phyloP scores from a whole-genome alignment of 129 eudicot genomes.

The Centaurea solstitialis region DNA sequence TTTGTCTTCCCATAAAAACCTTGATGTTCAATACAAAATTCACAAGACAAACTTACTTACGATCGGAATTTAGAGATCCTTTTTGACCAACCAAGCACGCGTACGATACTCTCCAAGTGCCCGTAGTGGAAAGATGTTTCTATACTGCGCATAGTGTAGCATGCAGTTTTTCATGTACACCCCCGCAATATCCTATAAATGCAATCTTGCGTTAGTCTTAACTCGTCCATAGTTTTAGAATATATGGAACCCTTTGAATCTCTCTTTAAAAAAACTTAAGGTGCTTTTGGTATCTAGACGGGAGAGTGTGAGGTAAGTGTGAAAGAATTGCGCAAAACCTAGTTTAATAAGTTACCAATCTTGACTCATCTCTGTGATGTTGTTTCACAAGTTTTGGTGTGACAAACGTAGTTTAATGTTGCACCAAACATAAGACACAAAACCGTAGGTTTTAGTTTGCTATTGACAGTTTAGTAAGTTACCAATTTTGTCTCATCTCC shows the following conservation, averaged over 20 bases:
- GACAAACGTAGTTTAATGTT: background rate
- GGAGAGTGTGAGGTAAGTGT: background rate
- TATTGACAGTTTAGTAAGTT: background rate
- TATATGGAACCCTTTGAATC: background rate
- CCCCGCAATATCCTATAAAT: slow-evolving; percentile 1
- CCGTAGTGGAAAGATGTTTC: slow-evolving; percentile 15
- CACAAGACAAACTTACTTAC: background rate
- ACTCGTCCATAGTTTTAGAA: background rate
- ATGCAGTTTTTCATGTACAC: slow-evolving; percentile 22
- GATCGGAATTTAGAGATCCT: background rate
- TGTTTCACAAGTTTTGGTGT: background rate
- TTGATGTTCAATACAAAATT: background rate
- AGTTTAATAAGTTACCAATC: background rate
- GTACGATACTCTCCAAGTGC: slow-evolving; percentile 14
- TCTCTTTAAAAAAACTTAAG: background rate
- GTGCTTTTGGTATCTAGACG: background rate
- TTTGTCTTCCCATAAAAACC: background rate
- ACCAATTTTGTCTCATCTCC: background rate
- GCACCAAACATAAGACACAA: background rate
- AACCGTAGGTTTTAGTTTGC: background rate
- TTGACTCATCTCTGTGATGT: background rate
- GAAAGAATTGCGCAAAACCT: background rate
- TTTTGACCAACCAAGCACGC: background rate
- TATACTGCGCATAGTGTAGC: slow-evolving; percentile 10
- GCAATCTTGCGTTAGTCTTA: background rate